These are phyloP conservation scores for Symbiodinium natans DNA, from an alignment of 73 alveolate genomes.

Conservation along the genomic window DNA sequence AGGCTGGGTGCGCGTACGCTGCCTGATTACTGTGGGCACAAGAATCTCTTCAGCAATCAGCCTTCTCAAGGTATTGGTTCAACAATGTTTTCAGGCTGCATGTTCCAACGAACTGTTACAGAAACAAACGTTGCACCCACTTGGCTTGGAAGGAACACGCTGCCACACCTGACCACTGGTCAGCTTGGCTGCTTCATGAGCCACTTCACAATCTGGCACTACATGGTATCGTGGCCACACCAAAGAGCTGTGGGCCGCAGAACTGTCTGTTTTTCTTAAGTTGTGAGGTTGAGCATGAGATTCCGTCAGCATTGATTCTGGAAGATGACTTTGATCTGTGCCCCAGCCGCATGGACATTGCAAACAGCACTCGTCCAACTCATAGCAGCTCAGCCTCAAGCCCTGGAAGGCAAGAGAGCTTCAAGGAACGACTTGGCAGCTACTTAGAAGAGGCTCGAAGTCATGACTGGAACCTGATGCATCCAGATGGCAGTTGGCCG, in stretches of 20 bases:
- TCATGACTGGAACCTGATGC: slow-evolving; percentile 80
- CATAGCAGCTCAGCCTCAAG: too few relatives aligned
- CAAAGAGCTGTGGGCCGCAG: background rate
- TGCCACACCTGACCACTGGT: slow-evolving; percentile 89
- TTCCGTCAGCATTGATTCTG: slow-evolving; percentile 73
- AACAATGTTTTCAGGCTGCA: background rate
- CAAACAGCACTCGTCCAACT: too few relatives aligned
- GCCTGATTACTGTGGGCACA: slow-evolving; percentile 87
- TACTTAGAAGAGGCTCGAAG: slow-evolving; percentile 66
- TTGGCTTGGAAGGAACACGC: slow-evolving; percentile 41
- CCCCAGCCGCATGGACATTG: background rate
- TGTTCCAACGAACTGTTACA: too few relatives aligned
- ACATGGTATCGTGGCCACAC: slow-evolving; percentile 30
- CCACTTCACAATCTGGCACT: slow-evolving; percentile 91
- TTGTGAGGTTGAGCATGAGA: slow-evolving; percentile 65
- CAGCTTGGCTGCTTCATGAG: slow-evolving; percentile 93
- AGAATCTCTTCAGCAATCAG: background rate
- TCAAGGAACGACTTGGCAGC: slow-evolving; percentile 62
- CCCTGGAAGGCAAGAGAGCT: slow-evolving; percentile 86
- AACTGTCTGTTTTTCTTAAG: background rate
- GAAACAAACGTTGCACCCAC: background rate
- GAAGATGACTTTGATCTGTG: slow-evolving; percentile 89
- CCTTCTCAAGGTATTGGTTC: background rate
- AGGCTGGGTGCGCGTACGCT: slow-evolving; percentile 80
- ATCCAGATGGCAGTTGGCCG: background rate